These are phyloP conservation scores for Microsporum canis DNA, from an alignment of 2,329 filamentous ascomycete species.

Conservation along the genomic window DNA sequence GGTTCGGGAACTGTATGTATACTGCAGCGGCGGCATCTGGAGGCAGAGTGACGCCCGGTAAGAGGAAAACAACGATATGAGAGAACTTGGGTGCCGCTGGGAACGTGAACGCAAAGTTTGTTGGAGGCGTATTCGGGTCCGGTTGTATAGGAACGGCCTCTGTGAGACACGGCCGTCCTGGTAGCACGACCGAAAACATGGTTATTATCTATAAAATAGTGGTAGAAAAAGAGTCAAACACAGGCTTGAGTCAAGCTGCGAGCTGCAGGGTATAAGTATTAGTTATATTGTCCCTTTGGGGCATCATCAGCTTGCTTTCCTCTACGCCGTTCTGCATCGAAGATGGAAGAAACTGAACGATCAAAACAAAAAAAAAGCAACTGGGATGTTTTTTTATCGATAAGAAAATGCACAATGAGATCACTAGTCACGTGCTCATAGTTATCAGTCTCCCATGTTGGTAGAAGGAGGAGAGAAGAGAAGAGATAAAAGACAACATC, in stretches of 20 bases:
- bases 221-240: neutral
- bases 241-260: neutral
- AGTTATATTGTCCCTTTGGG: neutral
- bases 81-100: constrained; percentile 48
- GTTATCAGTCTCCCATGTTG: neutral
- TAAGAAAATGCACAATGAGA: neutral
- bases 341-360: neutral
- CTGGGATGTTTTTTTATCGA: neutral
- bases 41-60: constrained; percentile 66
- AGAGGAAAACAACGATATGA: constrained; percentile 79
- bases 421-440: neutral
- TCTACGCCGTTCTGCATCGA: neutral
- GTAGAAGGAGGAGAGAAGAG: neutral
- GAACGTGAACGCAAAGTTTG: constrained; percentile 58
- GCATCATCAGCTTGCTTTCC: neutral
- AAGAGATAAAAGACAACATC: neutral
- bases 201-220: neutral
- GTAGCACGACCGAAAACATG: constrained; percentile 53
- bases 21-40: constrained; percentile 72
- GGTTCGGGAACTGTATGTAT: constrained; percentile 62
- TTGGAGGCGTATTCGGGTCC: constrained; percentile 44
- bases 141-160: constrained; percentile 41
- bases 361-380: neutral
- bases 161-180: constrained; percentile 49
- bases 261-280: neutral